Evolutionary conservation across 2,329 filamentous ascomycete species (phyloP).

Genomic region (Diplodia intermedia): DNA sequence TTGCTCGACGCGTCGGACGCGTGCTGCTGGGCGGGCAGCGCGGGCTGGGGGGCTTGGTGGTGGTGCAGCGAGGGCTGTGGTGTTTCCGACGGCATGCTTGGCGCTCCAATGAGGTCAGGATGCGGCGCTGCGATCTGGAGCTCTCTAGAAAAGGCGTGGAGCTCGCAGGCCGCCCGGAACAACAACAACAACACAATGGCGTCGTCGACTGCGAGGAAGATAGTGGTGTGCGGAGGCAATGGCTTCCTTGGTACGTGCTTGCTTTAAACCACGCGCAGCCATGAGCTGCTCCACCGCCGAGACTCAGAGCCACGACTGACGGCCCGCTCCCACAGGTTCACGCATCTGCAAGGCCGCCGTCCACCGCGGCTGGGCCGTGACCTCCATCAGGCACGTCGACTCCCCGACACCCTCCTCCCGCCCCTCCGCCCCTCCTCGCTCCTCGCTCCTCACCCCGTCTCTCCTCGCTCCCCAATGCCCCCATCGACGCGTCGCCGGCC

Average conservation of each 20-base stretch:
- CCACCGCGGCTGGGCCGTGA: slow-evolving; percentile 87
- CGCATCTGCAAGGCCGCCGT: slow-evolving; percentile 92
- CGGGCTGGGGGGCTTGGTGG: not conserved
- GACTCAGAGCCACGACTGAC: slow-evolving; percentile 6
- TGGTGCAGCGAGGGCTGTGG: slow-evolving; percentile 4
- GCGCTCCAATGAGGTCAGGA: slow-evolving; percentile 32
- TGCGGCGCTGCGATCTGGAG: slow-evolving; percentile 16
- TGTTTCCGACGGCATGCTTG: slow-evolving; percentile 29
- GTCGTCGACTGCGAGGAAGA: slow-evolving; percentile 69
- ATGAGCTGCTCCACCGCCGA: slow-evolving; percentile 24
- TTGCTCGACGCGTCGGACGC: not conserved
- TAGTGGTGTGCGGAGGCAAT: slow-evolving; percentile 92
- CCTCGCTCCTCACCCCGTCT: slow-evolving; percentile 24
- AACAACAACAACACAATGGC: slow-evolving; percentile 50
- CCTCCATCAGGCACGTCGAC: slow-evolving; percentile 77
- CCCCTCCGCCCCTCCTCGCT: not conserved
- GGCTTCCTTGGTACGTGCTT: slow-evolving; percentile 76
- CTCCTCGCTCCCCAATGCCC: slow-evolving; percentile 33
- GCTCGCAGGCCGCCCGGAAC: slow-evolving; percentile 15
- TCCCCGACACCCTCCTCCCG: slow-evolving; percentile 32
- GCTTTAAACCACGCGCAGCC: slow-evolving; percentile 24
- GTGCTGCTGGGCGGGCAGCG: slow-evolving; percentile 9
- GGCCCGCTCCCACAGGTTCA: slow-evolving; percentile 55
- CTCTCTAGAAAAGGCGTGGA: slow-evolving; percentile 5
- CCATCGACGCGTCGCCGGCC: slow-evolving; percentile 33